These are phyloP conservation scores for Fusarium subglutinans DNA, from an alignment of 2,329 filamentous ascomycete genomes.

Conservation along the genomic window DNA sequence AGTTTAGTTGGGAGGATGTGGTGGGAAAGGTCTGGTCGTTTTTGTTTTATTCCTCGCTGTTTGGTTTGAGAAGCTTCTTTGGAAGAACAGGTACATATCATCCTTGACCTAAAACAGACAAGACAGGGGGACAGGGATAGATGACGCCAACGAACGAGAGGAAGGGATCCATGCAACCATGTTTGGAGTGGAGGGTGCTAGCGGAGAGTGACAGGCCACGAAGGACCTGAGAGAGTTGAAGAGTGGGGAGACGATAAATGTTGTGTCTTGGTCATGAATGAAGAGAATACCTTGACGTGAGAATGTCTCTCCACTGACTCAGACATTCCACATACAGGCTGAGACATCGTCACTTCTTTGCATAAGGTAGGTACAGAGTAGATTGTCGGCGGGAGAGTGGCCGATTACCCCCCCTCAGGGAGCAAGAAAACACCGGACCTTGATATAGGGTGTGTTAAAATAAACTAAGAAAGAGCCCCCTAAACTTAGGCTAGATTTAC, in stretches of 20 bases:
- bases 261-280: not conserved
- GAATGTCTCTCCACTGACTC: not conserved
- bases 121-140: not conserved
- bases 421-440: no score
- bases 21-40: not conserved
- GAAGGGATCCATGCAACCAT: not conserved
- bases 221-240: not conserved
- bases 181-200: not conserved
- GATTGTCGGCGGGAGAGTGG: constrained; percentile 13
- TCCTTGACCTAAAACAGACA: constrained; percentile 13
- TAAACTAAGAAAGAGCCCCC: no score
- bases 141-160: constrained; percentile 23
- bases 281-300: not conserved
- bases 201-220: not conserved
- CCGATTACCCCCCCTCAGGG: constrained; percentile 1
- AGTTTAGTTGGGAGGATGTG: not conserved
- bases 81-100: not conserved
- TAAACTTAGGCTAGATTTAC: no score
- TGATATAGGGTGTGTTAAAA: no score
- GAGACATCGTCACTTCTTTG: not conserved
- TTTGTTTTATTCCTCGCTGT: not conserved
- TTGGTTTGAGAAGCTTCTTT: constrained; percentile 23
- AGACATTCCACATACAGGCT: not conserved
- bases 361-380: not conserved
- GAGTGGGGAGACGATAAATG: not conserved